A percentile compares a stretch with the other conserved stretches of the same genome.
These are phyloP conservation scores for Gigaspora rosea DNA, from an alignment of 192 early-diverging fungal species.

Conservation along the genomic window DNA sequence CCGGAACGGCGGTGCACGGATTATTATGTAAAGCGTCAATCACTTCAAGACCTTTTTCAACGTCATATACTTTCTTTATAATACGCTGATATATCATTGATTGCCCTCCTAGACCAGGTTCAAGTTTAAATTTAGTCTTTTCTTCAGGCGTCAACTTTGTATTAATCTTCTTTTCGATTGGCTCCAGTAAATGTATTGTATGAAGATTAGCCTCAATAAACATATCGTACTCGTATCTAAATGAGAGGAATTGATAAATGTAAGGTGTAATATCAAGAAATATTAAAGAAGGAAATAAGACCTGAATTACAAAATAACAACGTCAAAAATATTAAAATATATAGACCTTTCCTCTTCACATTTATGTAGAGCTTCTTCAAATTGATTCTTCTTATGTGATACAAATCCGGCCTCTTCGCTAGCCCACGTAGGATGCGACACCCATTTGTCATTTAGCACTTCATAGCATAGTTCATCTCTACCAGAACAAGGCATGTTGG, in stretches of 20 bases:
- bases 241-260: background rate
- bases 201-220: constrained; percentile 94
- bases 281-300: background rate
- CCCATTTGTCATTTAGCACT: constrained; percentile 96
- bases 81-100: constrained; percentile 89
- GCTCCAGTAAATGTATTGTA: constrained; percentile 87
- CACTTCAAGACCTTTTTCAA: constrained; percentile 81
- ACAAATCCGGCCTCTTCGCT: constrained; percentile 91
- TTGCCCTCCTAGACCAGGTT: constrained; percentile 77
- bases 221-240: constrained; percentile 87
- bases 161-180: constrained; percentile 83
- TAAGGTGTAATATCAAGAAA: no score
- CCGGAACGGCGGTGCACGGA: constrained; percentile 88
- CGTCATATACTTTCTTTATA: constrained; percentile 96
- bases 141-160: constrained; percentile 80
- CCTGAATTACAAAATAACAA: background rate
- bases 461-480: constrained; percentile 90
- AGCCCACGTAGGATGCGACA: constrained; percentile 89
- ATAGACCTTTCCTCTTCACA: constrained; percentile 92
- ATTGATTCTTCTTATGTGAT: constrained; percentile 87
- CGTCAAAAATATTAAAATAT: no score
- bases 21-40: constrained; percentile 91
- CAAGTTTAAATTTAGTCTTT: constrained; percentile 66
- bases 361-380: constrained; percentile 92
- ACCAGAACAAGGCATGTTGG: constrained; percentile 77